Base-by-base conservation (phyloP, 164 flowering plant species). In the Magnolia officinalis region DNA sequence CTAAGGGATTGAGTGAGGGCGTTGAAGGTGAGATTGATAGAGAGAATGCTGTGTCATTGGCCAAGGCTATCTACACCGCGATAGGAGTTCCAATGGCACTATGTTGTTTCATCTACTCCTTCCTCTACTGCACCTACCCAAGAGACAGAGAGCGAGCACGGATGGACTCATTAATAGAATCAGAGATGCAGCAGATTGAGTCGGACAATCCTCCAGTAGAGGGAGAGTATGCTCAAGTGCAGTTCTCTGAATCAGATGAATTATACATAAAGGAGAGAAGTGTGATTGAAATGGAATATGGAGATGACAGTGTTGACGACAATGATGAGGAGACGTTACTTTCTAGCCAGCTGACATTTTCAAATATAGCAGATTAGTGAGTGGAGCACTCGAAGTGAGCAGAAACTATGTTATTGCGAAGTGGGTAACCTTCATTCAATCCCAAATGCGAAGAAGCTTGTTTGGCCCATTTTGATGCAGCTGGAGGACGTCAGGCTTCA, bases 111-210 rank as follows among this genome's bases (percentile, higher is more conserved):
- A 90, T 92, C 77, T 95, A 91, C 82, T 88, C 90, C 52, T 93
- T 91, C 83, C 91, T 95, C 52, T 92, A 93, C 71, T 71, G 76
- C 68, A 93, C 95, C n/a, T 93, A 95, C 71, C 97, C 97, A n/a
- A 86, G 90, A 82, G 98, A 93, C 83, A 88, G 85, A 71, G 93
- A 89, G 45, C 81, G 92, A 23, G 96, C 97, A 50, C 81, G 73
- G 45, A 91, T 95, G 95, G 83, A 88, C 59, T 87, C 87, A 19
- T 69, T 92, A 61, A 87, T 89, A 72, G 96, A 91, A 80, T 85
- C 94, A 65, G 97, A 92, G 83, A 83, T 90, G 92, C 86, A 82
- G 68, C 84, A 85, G 45, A 68, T 92, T 29, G 89, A 86, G 63
- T 77, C 75, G 0, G 88, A 86, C 67, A 71, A 82, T 76, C 73